phyloP scores from a whole-genome alignment of 2,329 filamentous ascomycete genomes.

The Fusarium sublunatum region DNA sequence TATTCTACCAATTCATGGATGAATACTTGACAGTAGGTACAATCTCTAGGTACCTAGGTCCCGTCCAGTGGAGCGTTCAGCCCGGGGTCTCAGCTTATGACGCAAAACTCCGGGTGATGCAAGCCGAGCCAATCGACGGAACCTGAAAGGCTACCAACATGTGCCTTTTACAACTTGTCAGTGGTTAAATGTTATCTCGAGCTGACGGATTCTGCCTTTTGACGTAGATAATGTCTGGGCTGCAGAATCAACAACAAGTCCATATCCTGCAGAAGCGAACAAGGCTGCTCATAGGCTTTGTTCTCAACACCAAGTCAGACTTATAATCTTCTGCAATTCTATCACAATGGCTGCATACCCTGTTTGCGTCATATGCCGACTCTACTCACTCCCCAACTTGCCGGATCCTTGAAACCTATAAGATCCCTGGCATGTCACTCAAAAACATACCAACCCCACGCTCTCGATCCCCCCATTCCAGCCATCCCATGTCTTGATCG shows the following conservation, averaged over 20 bases:
- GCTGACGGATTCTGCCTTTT: constrained; percentile 15
- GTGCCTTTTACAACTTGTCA: constrained; percentile 22
- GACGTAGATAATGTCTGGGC: background rate
- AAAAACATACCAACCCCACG: constrained; percentile 28
- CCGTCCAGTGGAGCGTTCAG: background rate
- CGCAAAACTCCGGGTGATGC: constrained; percentile 14
- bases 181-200: constrained; percentile 3
- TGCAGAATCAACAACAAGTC: background rate
- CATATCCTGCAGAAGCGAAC: background rate
- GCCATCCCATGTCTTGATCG: constrained; percentile 6
- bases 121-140: background rate
- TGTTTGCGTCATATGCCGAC: constrained; percentile 16
- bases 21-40: no score
- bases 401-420: constrained; percentile 10
- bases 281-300: background rate
- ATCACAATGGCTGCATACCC: background rate
- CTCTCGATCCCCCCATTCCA: constrained; percentile 10
- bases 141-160: constrained; percentile 5
- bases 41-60: no score
- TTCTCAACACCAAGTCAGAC: background rate
- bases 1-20: no score
- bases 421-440: constrained; percentile 13
- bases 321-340: background rate
- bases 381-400: constrained; percentile 1
- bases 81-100: constrained; percentile 15